These are phyloP conservation scores for Auricularia sp. DNA, from an alignment of 768 basidiomycete genomes.

Conservation along the genomic window DNA sequence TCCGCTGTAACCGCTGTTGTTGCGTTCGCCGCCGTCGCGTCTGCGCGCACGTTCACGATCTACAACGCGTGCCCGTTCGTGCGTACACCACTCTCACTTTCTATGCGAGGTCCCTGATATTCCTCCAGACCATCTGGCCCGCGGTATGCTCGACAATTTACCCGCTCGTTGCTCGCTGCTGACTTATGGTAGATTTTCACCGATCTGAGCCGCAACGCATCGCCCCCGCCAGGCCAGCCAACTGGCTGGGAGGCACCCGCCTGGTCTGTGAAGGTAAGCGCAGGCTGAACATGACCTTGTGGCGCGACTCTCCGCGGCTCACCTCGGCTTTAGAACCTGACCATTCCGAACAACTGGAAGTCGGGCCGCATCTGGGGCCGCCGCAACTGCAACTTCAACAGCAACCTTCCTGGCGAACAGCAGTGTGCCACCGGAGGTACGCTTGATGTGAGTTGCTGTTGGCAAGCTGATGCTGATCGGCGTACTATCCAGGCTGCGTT, in stretches of 20 bases:
- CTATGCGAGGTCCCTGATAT: background rate
- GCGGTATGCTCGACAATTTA: background rate
- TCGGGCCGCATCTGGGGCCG: constrained; percentile 19
- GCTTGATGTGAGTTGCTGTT: constrained; percentile 12
- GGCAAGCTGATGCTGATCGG: constrained; percentile 15
- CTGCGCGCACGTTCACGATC: constrained; percentile 48
- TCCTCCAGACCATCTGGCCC: background rate
- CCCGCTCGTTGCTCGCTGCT: background rate
- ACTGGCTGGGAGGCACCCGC: background rate
- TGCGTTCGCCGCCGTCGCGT: constrained; percentile 8
- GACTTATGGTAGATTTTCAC: background rate
- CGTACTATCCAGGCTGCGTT: constrained; percentile 14
- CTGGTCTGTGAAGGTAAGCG: background rate
- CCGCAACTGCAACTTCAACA: constrained; percentile 16
- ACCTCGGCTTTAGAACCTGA: constrained; percentile 18
- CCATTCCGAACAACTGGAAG: constrained; percentile 17
- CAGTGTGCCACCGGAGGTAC: constrained; percentile 31
- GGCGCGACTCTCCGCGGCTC: constrained; percentile 13
- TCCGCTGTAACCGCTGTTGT: constrained; percentile 6
- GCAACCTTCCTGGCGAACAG: constrained; percentile 19
- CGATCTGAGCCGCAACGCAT: background rate
- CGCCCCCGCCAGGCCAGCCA: background rate
- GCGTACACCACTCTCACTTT: background rate
- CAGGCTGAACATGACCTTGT: background rate
- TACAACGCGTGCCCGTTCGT: constrained; percentile 51